A percentile compares a stretch with the other conserved stretches of the same genome.
phyloP scores from a whole-genome alignment of 2,329 filamentous ascomycete genomes.

The Claviceps monticola region DNA sequence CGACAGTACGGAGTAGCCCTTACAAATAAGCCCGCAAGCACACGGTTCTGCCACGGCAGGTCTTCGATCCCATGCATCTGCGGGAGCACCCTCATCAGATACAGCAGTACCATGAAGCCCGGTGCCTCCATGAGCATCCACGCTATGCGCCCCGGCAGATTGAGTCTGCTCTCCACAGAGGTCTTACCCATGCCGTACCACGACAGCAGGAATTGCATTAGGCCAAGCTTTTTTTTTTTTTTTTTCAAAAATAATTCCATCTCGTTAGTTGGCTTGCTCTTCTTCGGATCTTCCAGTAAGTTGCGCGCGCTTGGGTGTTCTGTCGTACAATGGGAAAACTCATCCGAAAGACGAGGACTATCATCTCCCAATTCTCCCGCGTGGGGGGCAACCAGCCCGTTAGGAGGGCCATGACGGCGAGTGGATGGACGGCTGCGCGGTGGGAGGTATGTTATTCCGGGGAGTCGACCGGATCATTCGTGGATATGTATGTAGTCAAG shows the following conservation, averaged over 20 bases:
- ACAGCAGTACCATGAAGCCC: conserved; percentile 63
- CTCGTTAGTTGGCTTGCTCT: too few species aligned
- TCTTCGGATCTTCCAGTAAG: too few species aligned
- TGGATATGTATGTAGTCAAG: too few species aligned
- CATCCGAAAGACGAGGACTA: conserved; percentile 39
- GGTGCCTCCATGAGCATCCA: conserved; percentile 85
- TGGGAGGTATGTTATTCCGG: too few species aligned
- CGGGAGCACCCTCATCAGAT: conserved; percentile 61
- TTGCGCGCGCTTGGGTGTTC: neutral
- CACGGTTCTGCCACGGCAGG: conserved; percentile 65
- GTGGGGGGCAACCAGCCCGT: conserved; percentile 44
- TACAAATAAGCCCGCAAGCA: conserved; percentile 55
- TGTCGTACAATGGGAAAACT: conserved; percentile 33
- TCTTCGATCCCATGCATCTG: conserved; percentile 38
- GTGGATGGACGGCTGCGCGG: too few species aligned
- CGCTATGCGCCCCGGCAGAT: conserved; percentile 75
- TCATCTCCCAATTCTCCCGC: conserved; percentile 40
- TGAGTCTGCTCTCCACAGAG: conserved; percentile 57
- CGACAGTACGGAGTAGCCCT: conserved; percentile 13
- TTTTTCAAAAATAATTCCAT: neutral
- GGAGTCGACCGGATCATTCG: too few species aligned
- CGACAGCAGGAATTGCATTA: conserved; percentile 58
- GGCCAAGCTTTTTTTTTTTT: conserved; percentile 41
- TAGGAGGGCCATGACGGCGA: conserved; percentile 25
- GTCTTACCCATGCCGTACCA: conserved; percentile 94